phyloP scores from a whole-genome alignment of 1,284 basidiomycete genomes.

The Puccinia polysora region DNA sequence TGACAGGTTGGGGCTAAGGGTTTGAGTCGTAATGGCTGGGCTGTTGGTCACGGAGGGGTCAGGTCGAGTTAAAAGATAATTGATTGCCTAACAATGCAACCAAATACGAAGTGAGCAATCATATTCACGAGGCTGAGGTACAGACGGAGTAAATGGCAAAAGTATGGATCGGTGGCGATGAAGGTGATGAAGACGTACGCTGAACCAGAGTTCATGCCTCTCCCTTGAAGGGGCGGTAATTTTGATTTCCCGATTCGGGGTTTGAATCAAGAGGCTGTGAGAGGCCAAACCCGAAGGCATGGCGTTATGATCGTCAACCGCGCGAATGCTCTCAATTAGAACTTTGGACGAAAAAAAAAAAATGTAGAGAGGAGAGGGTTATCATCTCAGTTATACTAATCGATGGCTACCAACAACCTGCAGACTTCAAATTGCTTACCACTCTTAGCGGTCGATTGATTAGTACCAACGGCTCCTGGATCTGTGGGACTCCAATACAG shows the following conservation, averaged over 20 bases:
- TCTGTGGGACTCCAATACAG: slow-evolving; percentile 95
- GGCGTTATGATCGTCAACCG: slow-evolving; percentile 84
- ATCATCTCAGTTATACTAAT: not conserved
- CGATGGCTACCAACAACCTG: not conserved
- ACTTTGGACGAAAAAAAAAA: slow-evolving; percentile 59
- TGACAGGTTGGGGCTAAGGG: slow-evolving; percentile 39
- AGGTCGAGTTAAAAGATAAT: slow-evolving; percentile 73
- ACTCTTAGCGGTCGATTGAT: slow-evolving; percentile 91
- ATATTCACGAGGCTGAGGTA: not conserved
- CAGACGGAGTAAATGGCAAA: slow-evolving; percentile 37
- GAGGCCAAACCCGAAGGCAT: slow-evolving; percentile 87
- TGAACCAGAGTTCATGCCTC: slow-evolving; percentile 92
- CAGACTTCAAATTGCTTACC: slow-evolving; percentile 61
- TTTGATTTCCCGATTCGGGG: slow-evolving; percentile 92
- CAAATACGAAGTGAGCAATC: slow-evolving; percentile 22
- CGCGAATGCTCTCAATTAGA: slow-evolving; percentile 87
- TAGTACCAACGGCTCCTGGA: slow-evolving; percentile 77
- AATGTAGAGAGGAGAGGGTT: not conserved
- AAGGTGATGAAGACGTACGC: slow-evolving; percentile 55
- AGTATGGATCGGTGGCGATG: slow-evolving; percentile 46
- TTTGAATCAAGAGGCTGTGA: slow-evolving; percentile 87
- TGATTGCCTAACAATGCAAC: slow-evolving; percentile 63
- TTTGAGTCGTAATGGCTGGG: slow-evolving; percentile 33
- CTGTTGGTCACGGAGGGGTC: slow-evolving; percentile 56
- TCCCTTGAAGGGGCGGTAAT: slow-evolving; percentile 90